Percentiles rank a stretch among this genome's conserved stretches.
phyloP scores from a whole-genome alignment of 495 filamentous ascomycete genomes.

The Aeminium ludgeri region DNA sequence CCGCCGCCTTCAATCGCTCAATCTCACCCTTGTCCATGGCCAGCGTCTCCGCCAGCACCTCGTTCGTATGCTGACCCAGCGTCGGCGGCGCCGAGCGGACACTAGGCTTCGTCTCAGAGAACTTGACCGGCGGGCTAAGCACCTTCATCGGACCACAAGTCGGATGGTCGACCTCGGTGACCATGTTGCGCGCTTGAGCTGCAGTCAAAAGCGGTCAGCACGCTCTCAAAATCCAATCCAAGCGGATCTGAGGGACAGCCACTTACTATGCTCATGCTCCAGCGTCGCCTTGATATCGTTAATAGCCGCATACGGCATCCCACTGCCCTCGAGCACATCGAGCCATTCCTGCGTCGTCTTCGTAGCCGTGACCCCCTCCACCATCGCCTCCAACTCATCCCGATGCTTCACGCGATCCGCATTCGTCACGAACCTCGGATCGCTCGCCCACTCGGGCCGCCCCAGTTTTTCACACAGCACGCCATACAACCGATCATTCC shows the following conservation, averaged over 20 bases:
- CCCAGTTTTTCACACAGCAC: conserved; percentile 67
- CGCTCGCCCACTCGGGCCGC: conserved; percentile 61
- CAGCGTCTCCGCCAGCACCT: conserved; percentile 54
- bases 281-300: conserved; percentile 80
- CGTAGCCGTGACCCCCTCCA: conserved; percentile 53
- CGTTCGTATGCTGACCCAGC: conserved; percentile 82
- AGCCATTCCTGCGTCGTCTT: conserved; percentile 83
- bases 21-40: conserved; percentile 48
- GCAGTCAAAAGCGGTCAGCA: conserved; percentile 2
- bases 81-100: conserved; percentile 67
- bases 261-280: conserved; percentile 60
- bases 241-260: not conserved
- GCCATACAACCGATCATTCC: conserved; percentile 82
- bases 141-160: conserved; percentile 72
- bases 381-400: conserved; percentile 52
- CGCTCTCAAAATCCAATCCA: not conserved
- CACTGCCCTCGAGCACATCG: conserved; percentile 67
- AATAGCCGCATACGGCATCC: conserved; percentile 88
- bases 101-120: conserved; percentile 63
- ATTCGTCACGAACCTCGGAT: conserved; percentile 63
- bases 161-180: conserved; percentile 68
- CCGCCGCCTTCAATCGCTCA: conserved; percentile 42
- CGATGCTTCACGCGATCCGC: conserved; percentile 67
- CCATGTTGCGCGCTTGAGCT: conserved; percentile 75
- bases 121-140: conserved; percentile 93